These are phyloP conservation scores for Thelephora ganbajun DNA, from an alignment of 768 basidiomycete genomes.

Conservation along the genomic window DNA sequence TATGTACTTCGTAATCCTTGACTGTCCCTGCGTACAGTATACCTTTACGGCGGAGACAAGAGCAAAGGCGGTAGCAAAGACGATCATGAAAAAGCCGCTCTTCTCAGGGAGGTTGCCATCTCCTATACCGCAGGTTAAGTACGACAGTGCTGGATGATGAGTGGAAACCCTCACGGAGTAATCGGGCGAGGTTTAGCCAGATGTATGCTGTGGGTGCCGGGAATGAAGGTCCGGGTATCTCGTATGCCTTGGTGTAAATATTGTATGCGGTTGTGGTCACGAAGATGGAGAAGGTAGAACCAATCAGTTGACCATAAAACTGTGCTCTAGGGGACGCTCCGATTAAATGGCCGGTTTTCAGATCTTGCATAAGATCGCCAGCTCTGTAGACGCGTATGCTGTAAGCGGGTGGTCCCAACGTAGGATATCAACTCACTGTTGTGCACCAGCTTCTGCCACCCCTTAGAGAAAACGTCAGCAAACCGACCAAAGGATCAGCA, in stretches of 20 bases:
- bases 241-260: constrained; percentile 78
- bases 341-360: constrained; percentile 93
- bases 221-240: constrained; percentile 88
- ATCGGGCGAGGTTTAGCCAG: constrained; percentile 69
- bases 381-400: constrained; percentile 38
- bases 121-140: constrained; percentile 27
- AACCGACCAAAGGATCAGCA: not conserved
- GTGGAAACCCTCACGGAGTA: constrained; percentile 41
- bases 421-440: constrained; percentile 42
- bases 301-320: constrained; percentile 88
- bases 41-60: constrained; percentile 54
- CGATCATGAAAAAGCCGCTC: constrained; percentile 63
- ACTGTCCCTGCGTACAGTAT: constrained; percentile 31
- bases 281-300: constrained; percentile 75
- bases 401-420: not conserved
- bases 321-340: constrained; percentile 86
- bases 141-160: constrained; percentile 1
- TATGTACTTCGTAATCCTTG: constrained; percentile 59
- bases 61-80: constrained; percentile 62
- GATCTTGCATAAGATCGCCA: constrained; percentile 96
- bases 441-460: constrained; percentile 92
- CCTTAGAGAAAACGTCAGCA: not conserved
- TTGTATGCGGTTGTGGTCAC: constrained; percentile 81
- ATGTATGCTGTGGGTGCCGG: constrained; percentile 93
- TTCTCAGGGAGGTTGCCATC: constrained; percentile 74